A percentile compares a stretch with the other conserved stretches of the same genome.
Conservation (phyloP, 2,329 filamentous ascomycete species). For the Cytospora schulzeri region DNA sequence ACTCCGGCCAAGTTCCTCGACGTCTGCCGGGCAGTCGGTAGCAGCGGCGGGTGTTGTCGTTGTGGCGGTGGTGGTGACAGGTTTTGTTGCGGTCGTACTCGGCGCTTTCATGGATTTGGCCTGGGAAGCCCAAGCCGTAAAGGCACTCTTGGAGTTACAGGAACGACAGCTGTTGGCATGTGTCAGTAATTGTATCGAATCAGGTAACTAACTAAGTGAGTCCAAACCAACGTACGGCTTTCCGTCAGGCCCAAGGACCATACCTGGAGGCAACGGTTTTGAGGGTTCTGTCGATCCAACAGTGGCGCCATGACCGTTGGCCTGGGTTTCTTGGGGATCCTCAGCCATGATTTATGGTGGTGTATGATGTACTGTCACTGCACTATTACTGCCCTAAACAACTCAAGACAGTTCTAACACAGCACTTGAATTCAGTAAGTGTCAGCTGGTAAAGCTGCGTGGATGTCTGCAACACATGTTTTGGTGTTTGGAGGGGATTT, state of each 20-base stretch:
- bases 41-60: conserved; percentile 33
- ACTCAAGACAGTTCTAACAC: neutral
- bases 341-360: conserved; percentile 42
- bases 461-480: neutral
- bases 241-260: conserved; percentile 77
- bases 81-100: conserved; percentile 37
- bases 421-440: neutral
- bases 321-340: conserved; percentile 38
- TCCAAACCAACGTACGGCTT: conserved; percentile 70
- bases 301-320: conserved; percentile 30
- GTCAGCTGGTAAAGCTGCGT: conserved; percentile 1
- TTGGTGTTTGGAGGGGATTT: conserved; percentile 3
- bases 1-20: conserved; percentile 80
- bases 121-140: conserved; percentile 62
- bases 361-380: neutral
- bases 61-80: conserved; percentile 36
- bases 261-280: conserved; percentile 67
- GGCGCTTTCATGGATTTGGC: conserved; percentile 47
- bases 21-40: conserved; percentile 83
- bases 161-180: conserved; percentile 65
- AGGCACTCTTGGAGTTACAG: conserved; percentile 66
- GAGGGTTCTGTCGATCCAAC: conserved; percentile 38
- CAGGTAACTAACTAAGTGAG: neutral
- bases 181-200: conserved; percentile 26
- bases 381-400: neutral